Evolutionary conservation across 805 yeast genomes (phyloP).

Genomic region (Metschnikowia sp.): DNA sequence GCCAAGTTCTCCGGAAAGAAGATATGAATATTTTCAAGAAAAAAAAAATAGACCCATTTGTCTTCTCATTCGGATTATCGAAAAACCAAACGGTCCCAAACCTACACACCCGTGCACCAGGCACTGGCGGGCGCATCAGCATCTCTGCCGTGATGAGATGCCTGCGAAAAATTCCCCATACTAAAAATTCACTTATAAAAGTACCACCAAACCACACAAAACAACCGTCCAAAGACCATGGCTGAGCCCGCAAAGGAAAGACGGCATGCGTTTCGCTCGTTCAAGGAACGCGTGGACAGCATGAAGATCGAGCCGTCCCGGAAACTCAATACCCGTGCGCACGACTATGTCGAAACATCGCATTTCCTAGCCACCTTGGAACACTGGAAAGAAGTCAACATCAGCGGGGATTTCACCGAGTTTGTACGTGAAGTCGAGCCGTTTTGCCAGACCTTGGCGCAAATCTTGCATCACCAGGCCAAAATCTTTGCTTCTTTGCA

Average conservation of each 20-base stretch:
- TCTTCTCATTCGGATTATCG: not conserved
- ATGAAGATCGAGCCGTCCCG: conserved; percentile 75
- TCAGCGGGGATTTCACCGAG: conserved; percentile 66
- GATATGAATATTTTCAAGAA: no score
- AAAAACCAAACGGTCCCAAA: no score
- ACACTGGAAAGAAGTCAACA: conserved; percentile 85
- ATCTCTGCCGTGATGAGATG: conserved; percentile 12
- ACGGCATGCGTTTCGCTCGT: conserved; percentile 64
- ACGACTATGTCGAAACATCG: conserved; percentile 70
- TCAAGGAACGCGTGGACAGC: conserved; percentile 78
- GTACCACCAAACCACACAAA: no score
- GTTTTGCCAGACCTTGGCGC: conserved; percentile 69
- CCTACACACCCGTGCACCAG: conserved; percentile 15
- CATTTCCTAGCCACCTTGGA: conserved; percentile 75
- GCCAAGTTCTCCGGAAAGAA: no score
- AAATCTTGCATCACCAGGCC: conserved; percentile 67
- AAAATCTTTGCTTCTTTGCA: conserved; percentile 52
- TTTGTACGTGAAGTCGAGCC: conserved; percentile 56
- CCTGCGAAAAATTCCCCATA: conserved; percentile 5
- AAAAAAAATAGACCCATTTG: not conserved
- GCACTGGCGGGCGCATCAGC: not conserved
- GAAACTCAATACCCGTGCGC: conserved; percentile 54
- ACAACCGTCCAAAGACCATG: not conserved
- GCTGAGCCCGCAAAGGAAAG: conserved; percentile 28
- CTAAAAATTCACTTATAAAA: not conserved